A percentile compares a stretch with the other conserved stretches of the same genome.
These are phyloP conservation scores for Cudoniella acicularis DNA, from an alignment of 495 filamentous ascomycete genomes.

Conservation along the genomic window DNA sequence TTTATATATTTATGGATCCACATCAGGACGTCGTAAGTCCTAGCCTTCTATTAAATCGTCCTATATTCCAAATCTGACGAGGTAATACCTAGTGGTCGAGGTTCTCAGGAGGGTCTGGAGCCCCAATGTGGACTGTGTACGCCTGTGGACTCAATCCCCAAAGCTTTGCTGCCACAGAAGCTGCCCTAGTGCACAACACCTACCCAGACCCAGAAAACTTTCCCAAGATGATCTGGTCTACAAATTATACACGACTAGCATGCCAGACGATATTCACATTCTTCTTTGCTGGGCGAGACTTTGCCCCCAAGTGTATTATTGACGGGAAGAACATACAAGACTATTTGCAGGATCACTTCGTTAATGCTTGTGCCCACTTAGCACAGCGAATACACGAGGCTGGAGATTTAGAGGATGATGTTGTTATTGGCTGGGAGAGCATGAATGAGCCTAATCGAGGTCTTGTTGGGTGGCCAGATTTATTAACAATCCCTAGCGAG, in stretches of 20 bases:
- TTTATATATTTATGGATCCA: conserved; percentile 90
- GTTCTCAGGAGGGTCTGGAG: conserved; percentile 89
- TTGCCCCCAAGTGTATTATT: conserved; percentile 93
- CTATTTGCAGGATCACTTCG: conserved; percentile 84
- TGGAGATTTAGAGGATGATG: conserved; percentile 79
- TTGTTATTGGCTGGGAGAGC: conserved; percentile 93
- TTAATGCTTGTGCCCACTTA: conserved; percentile 73
- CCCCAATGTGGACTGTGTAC: conserved; percentile 97
- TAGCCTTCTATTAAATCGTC: background rate
- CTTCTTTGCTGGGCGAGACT: conserved; percentile 90
- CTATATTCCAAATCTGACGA: conserved; percentile 23
- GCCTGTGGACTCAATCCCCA: conserved; percentile 86
- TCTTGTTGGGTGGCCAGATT: conserved; percentile 78
- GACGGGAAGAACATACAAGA: conserved; percentile 96
- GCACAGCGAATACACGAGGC: conserved; percentile 85
- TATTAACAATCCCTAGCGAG: conserved; percentile 76
- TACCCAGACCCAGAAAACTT: conserved; percentile 83
- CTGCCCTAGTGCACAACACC: conserved; percentile 91
- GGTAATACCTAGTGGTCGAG: conserved; percentile 64
- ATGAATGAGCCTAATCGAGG: conserved; percentile 93
- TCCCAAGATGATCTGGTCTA: conserved; percentile 99
- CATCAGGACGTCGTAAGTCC: conserved; percentile 39
- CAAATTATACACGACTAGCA: conserved; percentile 86
- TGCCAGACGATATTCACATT: conserved; percentile 90
- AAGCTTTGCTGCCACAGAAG: conserved; percentile 81